phyloP scores from a whole-genome alignment of 2,329 filamentous ascomycete genomes.

The Claviceps digitariae region DNA sequence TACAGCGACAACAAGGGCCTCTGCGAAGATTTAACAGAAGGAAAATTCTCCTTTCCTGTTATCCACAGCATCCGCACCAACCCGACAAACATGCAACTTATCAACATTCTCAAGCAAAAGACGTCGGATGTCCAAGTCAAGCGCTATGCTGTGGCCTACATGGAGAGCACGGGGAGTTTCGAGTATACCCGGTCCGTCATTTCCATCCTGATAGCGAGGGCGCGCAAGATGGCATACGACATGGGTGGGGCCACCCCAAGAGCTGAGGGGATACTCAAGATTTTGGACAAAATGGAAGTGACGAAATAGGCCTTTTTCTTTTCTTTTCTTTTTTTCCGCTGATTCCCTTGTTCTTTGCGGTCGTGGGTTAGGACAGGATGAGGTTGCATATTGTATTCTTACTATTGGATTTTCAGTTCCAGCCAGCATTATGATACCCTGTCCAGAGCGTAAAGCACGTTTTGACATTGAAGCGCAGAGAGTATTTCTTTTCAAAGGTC shows the following conservation, averaged over 20 bases:
- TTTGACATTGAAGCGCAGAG: no score
- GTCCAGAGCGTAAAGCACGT: no score
- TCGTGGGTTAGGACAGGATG: no score
- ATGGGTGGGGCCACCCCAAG: slow-evolving; percentile 48
- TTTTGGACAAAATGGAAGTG: slow-evolving; percentile 52
- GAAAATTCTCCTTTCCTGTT: slow-evolving; percentile 92
- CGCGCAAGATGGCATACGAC: slow-evolving; percentile 46
- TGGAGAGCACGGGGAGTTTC: slow-evolving; percentile 84
- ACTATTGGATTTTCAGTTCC: no score
- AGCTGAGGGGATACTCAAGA: slow-evolving; percentile 45
- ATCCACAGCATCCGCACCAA: slow-evolving; percentile 82
- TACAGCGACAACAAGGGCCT: slow-evolving; percentile 87
- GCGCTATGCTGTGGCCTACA: slow-evolving; percentile 77
- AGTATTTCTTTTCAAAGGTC: no score
- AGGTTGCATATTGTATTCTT: no score
- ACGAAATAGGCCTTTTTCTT: background rate
- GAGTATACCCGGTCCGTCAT: slow-evolving; percentile 66
- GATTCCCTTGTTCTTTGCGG: background rate
- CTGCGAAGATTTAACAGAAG: slow-evolving; percentile 90
- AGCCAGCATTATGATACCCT: no score
- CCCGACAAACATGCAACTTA: slow-evolving; percentile 60
- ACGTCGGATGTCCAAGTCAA: slow-evolving; percentile 80
- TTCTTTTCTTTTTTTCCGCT: background rate
- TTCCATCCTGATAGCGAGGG: slow-evolving; percentile 47
- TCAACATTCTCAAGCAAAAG: slow-evolving; percentile 89